Evolutionary conservation across 129 eudicot genomes (phyloP).

Genomic region (Gnaphalium uliginosum): DNA sequence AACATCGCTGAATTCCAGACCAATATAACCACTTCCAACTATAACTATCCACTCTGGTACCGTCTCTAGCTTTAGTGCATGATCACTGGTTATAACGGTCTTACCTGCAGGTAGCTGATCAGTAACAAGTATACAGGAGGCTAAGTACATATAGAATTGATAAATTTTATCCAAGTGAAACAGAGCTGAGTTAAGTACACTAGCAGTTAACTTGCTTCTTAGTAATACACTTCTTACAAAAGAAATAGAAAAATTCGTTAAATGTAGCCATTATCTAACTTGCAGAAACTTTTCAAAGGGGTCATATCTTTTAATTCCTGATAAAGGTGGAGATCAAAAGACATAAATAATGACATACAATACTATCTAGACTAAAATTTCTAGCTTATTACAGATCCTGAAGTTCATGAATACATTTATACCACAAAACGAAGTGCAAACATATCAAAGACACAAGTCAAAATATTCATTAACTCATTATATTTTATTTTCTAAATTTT

Average conservation of each 20-base stretch:
- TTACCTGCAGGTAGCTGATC: conserved; percentile 60
- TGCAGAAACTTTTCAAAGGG: not conserved
- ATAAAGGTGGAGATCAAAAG: not conserved
- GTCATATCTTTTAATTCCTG: not conserved
- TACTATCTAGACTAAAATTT: not conserved
- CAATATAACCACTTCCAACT: conserved; percentile 99
- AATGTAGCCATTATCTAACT: not conserved
- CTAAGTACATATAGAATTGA: conserved; percentile 1
- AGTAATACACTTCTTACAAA: conserved; percentile 4
- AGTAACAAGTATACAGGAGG: conserved; percentile 2
- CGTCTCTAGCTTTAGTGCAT: conserved; percentile 77
- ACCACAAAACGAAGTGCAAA: not conserved
- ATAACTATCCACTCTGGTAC: conserved; percentile 99
- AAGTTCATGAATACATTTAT: not conserved
- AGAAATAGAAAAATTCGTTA: not conserved
- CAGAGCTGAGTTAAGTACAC: not conserved
- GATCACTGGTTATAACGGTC: conserved; percentile 91
- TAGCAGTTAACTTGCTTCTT: conserved; percentile 12
- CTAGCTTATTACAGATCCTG: not conserved
- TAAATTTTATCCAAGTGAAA: not conserved
- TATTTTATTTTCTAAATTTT: not conserved
- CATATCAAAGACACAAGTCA: not conserved
- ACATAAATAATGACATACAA: not conserved
- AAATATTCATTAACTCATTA: conserved; percentile 11
- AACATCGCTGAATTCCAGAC: conserved; percentile 99